phyloP scores from a whole-genome alignment of 805 yeast genomes.

The Wickerhamiella bombiphila region DNA sequence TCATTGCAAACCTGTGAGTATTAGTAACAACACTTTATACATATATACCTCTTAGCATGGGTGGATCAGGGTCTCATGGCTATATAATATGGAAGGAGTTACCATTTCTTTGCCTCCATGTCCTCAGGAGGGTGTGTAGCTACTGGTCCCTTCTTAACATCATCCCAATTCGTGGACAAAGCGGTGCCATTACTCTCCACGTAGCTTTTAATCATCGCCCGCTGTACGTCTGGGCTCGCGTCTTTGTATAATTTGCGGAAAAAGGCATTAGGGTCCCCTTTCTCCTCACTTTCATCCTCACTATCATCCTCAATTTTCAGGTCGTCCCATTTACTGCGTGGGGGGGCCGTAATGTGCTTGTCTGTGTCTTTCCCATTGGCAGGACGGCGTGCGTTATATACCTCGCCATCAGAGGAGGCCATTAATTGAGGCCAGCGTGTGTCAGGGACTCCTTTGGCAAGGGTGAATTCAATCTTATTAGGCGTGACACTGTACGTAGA shows the following conservation, averaged over 20 bases:
- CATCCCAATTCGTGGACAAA: conserved; percentile 84
- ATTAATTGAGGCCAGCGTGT: conserved; percentile 41
- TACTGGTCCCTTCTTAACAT: conserved; percentile 51
- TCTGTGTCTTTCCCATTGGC: neutral
- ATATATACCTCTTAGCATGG: neutral
- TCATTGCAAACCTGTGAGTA: neutral
- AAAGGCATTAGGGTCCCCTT: conserved; percentile 40
- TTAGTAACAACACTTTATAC: neutral
- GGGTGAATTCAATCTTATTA: conserved; percentile 60
- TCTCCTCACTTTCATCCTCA: conserved; percentile 30
- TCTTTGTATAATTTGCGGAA: conserved; percentile 59
- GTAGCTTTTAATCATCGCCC: conserved; percentile 96
- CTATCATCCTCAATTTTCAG: conserved; percentile 14
- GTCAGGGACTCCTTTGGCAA: conserved; percentile 31
- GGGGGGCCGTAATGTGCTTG: conserved; percentile 31
- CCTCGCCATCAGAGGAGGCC: too few relatives aligned
- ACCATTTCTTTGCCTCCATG: conserved; percentile 38
- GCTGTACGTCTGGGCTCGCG: conserved; percentile 72
- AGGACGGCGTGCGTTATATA: neutral
- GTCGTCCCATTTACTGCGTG: conserved; percentile 57
- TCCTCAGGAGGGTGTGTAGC: conserved; percentile 67
- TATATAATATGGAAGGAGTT: neutral
- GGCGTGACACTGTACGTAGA: conserved; percentile 40
- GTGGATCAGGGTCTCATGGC: too few relatives aligned
- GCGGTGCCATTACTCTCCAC: conserved; percentile 91